Conservation (phyloP, 176 grass and related monocot genomes). For the Aegilops sharonensis region DNA sequence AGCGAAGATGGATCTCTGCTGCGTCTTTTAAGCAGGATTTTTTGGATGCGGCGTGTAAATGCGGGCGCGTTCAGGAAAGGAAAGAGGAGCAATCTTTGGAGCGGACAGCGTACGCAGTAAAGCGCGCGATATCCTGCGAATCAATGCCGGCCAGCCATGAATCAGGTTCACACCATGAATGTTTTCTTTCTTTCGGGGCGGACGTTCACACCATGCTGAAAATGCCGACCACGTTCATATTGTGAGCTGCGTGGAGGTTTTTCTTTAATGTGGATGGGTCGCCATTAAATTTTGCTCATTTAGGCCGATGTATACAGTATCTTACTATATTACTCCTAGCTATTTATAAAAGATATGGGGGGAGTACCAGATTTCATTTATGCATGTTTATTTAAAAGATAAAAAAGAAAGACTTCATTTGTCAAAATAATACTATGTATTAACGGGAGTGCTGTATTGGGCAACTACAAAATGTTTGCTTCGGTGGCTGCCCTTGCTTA, state of each 20-base stretch:
- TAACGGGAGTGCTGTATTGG: too few species aligned
- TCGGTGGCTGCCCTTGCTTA: too few species aligned
- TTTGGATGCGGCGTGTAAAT: not conserved
- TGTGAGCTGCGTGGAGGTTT: not conserved
- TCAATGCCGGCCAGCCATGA: not conserved
- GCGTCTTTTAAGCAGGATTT: not conserved
- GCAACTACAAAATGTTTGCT: too few species aligned
- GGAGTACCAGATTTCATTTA: not conserved
- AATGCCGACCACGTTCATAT: constrained; percentile 18
- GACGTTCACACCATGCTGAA: constrained; percentile 27
- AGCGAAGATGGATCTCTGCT: not conserved
- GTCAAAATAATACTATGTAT: too few species aligned
- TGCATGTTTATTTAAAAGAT: not conserved
- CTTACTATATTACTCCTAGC: too few species aligned
- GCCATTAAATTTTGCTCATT: not conserved
- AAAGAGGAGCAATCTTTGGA: not conserved
- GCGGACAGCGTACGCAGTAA: constrained; percentile 13
- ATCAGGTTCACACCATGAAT: not conserved
- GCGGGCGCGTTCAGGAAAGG: not conserved
- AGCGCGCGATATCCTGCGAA: not conserved
- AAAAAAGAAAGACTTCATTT: too few species aligned
- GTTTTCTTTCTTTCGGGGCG: not conserved
- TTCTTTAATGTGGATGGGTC: not conserved
- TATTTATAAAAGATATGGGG: too few species aligned
- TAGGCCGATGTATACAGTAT: not conserved